phyloP scores from a whole-genome alignment of 352 stramenopile genomes.

The Globisporangium radiosum region DNA sequence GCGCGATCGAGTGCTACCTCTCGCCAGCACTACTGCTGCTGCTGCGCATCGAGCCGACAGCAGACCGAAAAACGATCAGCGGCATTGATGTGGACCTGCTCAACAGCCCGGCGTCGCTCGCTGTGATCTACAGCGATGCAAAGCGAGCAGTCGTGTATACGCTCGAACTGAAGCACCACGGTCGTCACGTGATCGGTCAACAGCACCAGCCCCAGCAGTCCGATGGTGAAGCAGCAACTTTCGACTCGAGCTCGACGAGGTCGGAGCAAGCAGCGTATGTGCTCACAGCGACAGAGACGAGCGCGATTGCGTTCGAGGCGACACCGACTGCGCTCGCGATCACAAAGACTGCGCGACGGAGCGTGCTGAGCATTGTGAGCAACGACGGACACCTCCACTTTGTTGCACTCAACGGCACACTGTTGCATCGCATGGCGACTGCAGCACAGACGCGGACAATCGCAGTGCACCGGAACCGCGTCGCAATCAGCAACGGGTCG shows the following conservation, averaged over 20 bases:
- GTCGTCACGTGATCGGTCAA: conserved; percentile 5
- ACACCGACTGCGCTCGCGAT: conserved; percentile 12
- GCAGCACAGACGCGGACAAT: conserved; percentile 15
- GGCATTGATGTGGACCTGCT: conserved; percentile 17
- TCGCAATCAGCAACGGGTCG: conserved; percentile 36
- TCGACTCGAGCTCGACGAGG: background rate
- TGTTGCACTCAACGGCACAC: conserved; percentile 38
- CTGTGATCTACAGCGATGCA: conserved; percentile 12
- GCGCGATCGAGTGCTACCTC: conserved; percentile 28
- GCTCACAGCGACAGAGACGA: conserved; percentile 1
- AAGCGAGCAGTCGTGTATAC: conserved; percentile 16
- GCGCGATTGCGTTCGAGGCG: conserved; percentile 5
- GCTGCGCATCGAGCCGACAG: conserved; percentile 9
- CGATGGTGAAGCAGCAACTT: background rate
- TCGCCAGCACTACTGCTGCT: conserved; percentile 13
- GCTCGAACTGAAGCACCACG: conserved; percentile 15
- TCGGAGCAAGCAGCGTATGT: background rate
- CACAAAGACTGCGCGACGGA: conserved; percentile 14
- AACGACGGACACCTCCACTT: conserved; percentile 17
- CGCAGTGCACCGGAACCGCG: conserved; percentile 26
- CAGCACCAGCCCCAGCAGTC: background rate
- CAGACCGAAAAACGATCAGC: conserved; percentile 4
- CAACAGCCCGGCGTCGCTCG: conserved; percentile 13
- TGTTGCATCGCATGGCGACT: conserved; percentile 27
- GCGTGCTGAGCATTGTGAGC: conserved; percentile 15